A percentile compares a stretch with the other conserved stretches of the same genome.
Evolutionary conservation across 371 early-diverging fungal genomes (phyloP).

Genomic region (Smittium culicis): DNA sequence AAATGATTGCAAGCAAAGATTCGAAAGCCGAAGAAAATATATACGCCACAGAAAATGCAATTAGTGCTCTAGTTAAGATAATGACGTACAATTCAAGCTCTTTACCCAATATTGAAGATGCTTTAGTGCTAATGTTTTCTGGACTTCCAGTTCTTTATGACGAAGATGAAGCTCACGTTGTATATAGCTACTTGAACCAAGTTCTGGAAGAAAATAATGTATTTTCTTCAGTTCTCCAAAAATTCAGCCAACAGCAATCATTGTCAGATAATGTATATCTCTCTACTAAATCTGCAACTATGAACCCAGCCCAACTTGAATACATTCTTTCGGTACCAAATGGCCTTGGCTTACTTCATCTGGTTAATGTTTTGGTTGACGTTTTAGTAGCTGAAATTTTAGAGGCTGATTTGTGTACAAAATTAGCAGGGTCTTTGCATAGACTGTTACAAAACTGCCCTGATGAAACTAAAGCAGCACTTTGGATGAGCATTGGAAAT

Average conservation of each 20-base stretch:
- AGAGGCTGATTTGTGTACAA: slow-evolving; percentile 37
- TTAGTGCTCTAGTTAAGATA: slow-evolving; percentile 79
- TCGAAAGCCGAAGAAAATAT: slow-evolving; percentile 55
- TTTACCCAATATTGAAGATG: slow-evolving; percentile 42
- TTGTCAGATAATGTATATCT: neutral
- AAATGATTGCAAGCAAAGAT: slow-evolving; percentile 45
- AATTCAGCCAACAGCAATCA: neutral
- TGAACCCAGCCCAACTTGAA: slow-evolving; percentile 32
- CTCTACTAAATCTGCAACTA: neutral
- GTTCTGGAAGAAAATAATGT: slow-evolving; percentile 39
- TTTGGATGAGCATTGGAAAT: slow-evolving; percentile 50
- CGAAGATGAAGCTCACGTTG: slow-evolving; percentile 64
- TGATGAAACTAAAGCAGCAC: slow-evolving; percentile 41
- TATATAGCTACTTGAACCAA: slow-evolving; percentile 63
- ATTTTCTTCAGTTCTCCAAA: slow-evolving; percentile 7
- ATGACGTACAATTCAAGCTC: slow-evolving; percentile 44
- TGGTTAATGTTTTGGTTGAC: slow-evolving; percentile 52
- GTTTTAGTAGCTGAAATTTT: slow-evolving; percentile 53
- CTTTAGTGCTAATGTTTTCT: slow-evolving; percentile 58
- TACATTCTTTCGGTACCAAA: slow-evolving; percentile 42
- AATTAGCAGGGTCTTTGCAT: slow-evolving; percentile 48
- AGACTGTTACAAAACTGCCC: slow-evolving; percentile 36
- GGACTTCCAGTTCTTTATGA: slow-evolving; percentile 74
- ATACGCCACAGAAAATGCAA: slow-evolving; percentile 76
- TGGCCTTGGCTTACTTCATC: slow-evolving; percentile 39